A percentile compares a stretch with the other conserved stretches of the same genome.
phyloP scores from a whole-genome alignment of 371 early-diverging fungal genomes.

The Encephalitozoon hellem region DNA sequence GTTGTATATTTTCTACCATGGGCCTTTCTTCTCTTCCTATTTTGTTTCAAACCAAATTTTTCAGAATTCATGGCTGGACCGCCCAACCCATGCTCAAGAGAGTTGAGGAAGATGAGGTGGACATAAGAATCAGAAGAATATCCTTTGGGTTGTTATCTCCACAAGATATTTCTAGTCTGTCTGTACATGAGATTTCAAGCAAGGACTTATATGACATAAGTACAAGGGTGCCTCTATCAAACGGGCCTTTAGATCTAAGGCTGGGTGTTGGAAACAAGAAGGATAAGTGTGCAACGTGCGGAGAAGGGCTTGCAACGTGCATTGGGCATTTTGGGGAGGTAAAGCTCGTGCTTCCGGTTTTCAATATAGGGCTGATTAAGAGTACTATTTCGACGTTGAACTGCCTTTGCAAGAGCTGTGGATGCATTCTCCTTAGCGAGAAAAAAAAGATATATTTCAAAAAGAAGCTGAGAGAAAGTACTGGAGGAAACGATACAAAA shows the following conservation, averaged over 20 bases:
- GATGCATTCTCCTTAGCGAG: conserved; percentile 35
- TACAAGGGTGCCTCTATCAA: conserved; percentile 61
- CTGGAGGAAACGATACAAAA: neutral
- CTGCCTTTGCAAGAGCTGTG: conserved; percentile 81
- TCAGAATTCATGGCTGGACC: neutral
- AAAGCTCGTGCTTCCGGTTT: conserved; percentile 83
- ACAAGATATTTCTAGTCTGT: conserved; percentile 41
- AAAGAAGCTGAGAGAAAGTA: conserved; percentile 25
- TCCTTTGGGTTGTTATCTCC: conserved; percentile 44
- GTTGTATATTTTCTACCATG: conserved; percentile 41
- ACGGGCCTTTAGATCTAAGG: conserved; percentile 52
- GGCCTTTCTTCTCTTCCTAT: neutral
- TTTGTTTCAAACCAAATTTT: neutral
- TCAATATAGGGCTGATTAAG: conserved; percentile 91
- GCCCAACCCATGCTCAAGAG: neutral
- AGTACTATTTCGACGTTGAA: conserved; percentile 76
- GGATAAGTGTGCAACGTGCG: conserved; percentile 79
- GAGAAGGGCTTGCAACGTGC: conserved; percentile 75
- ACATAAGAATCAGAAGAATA: conserved; percentile 31
- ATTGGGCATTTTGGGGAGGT: conserved; percentile 94
- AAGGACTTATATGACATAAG: conserved; percentile 53
- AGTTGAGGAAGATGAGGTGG: neutral
- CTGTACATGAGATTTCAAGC: conserved; percentile 41
- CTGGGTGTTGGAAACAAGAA: conserved; percentile 67
- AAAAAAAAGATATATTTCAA: conserved; percentile 37